Percentiles rank a stretch among this genome's conserved stretches.
phyloP scores from a whole-genome alignment of 345 rosid species.

The Bretschneidera sinensis region DNA sequence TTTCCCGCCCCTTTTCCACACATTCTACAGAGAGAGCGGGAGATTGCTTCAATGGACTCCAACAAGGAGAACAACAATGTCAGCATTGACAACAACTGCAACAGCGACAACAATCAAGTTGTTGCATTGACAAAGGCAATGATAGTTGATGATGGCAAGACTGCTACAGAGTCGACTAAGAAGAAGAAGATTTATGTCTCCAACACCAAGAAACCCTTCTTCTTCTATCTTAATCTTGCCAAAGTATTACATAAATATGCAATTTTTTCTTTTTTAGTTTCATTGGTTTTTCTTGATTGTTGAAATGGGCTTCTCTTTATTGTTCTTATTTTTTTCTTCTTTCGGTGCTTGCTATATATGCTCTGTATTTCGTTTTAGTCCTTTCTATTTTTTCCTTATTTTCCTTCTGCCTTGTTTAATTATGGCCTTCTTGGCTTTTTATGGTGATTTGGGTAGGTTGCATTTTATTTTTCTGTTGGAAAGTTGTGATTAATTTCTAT shows the following conservation, averaged over 20 bases:
- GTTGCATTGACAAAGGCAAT: not conserved
- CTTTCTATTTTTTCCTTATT: not conserved
- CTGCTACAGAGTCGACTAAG: not conserved
- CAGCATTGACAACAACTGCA: not conserved
- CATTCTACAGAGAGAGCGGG: no score
- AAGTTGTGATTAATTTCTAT: no score
- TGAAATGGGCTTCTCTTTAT: not conserved
- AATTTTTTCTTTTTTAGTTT: no score
- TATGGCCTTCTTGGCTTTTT: not conserved
- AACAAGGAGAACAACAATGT: no score
- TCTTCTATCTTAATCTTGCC: slow-evolving; percentile 37
- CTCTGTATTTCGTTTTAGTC: not conserved
- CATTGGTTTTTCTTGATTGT: not conserved
- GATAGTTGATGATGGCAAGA: not conserved
- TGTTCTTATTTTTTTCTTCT: not conserved
- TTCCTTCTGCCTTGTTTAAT: not conserved
- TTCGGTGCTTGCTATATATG: not conserved
- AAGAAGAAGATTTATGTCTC: slow-evolving; percentile 30
- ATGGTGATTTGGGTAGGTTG: no score
- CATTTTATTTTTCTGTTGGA: no score
- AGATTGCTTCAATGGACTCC: no score
- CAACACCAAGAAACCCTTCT: slow-evolving; percentile 33
- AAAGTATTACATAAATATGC: slow-evolving; percentile 16
- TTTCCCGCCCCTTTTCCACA: not conserved
- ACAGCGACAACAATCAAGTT: not conserved